Evolutionary conservation across 73 alveolate genomes (phyloP).

Genomic region (Tetrahymena malaccensis): DNA sequence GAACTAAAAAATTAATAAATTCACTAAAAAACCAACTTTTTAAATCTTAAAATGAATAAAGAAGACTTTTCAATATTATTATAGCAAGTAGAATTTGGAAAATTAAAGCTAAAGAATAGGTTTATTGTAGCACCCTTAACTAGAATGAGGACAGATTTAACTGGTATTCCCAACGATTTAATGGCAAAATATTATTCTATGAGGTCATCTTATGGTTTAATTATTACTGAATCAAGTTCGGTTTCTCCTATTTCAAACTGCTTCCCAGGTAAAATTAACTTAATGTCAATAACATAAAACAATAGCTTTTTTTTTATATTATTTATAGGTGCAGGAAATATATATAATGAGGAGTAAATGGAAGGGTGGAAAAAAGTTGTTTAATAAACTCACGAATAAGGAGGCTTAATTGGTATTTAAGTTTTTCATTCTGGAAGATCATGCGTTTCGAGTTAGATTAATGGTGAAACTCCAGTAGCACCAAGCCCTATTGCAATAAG

Average conservation of each 20-base stretch:
- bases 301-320: not conserved
- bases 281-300: not conserved
- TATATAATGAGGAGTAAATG: constrained; percentile 1
- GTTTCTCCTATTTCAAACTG: constrained; percentile 30
- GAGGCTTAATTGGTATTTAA: constrained; percentile 26
- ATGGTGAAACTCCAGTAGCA: constrained; percentile 23
- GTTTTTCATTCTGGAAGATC: constrained; percentile 46
- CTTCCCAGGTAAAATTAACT: constrained; percentile 42
- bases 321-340: constrained; percentile 12
- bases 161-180: constrained; percentile 41
- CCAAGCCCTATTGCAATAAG: constrained; percentile 30
- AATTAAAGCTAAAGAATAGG: constrained; percentile 24
- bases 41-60: not conserved
- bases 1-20: too few relatives aligned
- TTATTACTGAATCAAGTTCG: constrained; percentile 46
- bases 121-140: constrained; percentile 39
- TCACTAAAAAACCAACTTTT: too few relatives aligned
- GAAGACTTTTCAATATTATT: not conserved
- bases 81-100: constrained; percentile 26
- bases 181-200: constrained; percentile 47
- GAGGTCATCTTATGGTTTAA: constrained; percentile 48
- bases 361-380: constrained; percentile 43
- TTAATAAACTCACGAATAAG: constrained; percentile 16
- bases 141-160: constrained; percentile 33
- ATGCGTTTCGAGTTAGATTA: constrained; percentile 7